These are phyloP conservation scores for Phyllachora maydis DNA, from an alignment of 2,329 filamentous ascomycete genomes.

Conservation along the genomic window DNA sequence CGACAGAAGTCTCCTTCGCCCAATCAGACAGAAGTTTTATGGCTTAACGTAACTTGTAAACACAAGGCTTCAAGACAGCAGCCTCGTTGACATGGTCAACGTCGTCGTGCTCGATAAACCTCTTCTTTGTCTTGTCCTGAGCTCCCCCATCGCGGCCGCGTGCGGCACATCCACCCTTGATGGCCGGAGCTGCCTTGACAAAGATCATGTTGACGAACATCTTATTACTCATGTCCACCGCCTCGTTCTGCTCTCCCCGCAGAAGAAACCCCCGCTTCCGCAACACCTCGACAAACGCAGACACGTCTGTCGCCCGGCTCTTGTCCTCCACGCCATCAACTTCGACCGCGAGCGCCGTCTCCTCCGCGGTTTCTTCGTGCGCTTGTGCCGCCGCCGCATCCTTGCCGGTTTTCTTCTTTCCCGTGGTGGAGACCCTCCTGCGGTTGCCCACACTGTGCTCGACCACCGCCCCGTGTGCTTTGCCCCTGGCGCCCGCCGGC, in stretches of 20 bases:
- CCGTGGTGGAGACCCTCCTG: conserved; percentile 24
- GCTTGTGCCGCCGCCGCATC: conserved; percentile 25
- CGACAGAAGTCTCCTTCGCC: too few species aligned
- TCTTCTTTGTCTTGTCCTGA: conserved; percentile 18
- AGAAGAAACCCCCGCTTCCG: conserved; percentile 68
- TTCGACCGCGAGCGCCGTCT: conserved; percentile 41
- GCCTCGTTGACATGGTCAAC: conserved; percentile 43
- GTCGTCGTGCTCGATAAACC: conserved; percentile 35
- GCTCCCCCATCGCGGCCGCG: conserved; percentile 35
- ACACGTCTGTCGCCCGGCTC: conserved; percentile 63
- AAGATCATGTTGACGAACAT: conserved; percentile 99
- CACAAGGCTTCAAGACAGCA: conserved; percentile 68
- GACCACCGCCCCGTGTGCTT: conserved; percentile 25
- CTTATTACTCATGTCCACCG: conserved; percentile 71
- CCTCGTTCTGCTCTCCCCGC: conserved; percentile 34
- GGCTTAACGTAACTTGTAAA: conserved; percentile 69
- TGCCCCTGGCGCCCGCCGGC: conserved; percentile 19
- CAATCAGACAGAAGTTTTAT: too few species aligned
- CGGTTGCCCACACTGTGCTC: conserved; percentile 53
- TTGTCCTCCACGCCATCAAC: conserved; percentile 46
- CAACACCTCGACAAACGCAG: conserved; percentile 70
- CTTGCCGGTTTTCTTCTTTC: conserved; percentile 22
- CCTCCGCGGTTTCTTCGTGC: conserved; percentile 24
- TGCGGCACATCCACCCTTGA: conserved; percentile 52
- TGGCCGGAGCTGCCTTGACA: conserved; percentile 58